Conservation (phyloP, 1,284 basidiomycete species). For the Anthracocystis panici-leucophaei region DNA sequence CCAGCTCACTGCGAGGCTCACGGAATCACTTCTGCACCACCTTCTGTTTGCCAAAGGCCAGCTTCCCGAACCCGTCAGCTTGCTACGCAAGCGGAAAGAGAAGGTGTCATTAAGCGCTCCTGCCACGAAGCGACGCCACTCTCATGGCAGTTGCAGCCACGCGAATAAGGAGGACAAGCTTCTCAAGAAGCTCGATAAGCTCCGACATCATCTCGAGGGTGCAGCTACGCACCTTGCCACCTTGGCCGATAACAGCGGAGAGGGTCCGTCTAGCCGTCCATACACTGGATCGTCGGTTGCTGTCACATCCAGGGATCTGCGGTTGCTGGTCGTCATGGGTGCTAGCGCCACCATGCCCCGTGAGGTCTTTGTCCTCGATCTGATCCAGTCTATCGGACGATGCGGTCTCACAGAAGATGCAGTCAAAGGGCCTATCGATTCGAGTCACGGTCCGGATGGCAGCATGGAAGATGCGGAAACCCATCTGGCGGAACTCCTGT, state of each 20-base stretch:
- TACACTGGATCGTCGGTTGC: background rate
- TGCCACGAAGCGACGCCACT: background rate
- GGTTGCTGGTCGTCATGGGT: constrained; percentile 39
- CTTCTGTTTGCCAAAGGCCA: constrained; percentile 53
- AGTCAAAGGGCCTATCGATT: background rate
- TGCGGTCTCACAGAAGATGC: constrained; percentile 2
- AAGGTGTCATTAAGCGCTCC: background rate
- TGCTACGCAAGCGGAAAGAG: constrained; percentile 19
- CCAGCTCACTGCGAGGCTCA: constrained; percentile 37
- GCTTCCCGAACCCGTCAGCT: constrained; percentile 44
- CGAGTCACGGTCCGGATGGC: background rate
- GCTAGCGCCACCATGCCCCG: constrained; percentile 37
- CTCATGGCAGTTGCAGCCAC: constrained; percentile 12
- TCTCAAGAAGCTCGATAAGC: constrained; percentile 30
- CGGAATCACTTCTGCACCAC: constrained; percentile 43
- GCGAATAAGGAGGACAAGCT: constrained; percentile 21
- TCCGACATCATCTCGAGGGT: constrained; percentile 17
- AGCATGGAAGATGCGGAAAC: background rate
- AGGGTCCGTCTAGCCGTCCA: constrained; percentile 24
- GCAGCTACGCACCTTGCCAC: constrained; percentile 17
- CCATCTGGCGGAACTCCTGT: constrained; percentile 4
- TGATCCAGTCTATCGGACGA: constrained; percentile 23
- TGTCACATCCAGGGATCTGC: constrained; percentile 12
- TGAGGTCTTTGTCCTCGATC: constrained; percentile 35
- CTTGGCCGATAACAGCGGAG: constrained; percentile 22